Conservation (phyloP, 1,139 yeast species). For the Eremothecium gossypii region DNA sequence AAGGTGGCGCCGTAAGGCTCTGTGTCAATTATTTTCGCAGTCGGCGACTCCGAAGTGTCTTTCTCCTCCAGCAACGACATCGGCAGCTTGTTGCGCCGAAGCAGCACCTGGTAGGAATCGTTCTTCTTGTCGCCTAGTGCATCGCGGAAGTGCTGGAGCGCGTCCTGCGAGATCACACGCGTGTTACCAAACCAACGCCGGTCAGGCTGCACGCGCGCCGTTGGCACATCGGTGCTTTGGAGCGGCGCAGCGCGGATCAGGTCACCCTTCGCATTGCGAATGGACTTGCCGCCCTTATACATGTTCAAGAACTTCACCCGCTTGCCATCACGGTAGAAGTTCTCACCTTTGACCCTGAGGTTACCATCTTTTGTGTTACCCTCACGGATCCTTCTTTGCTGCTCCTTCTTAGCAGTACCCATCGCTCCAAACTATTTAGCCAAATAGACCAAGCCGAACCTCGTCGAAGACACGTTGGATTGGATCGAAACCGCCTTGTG, state of each 20-base stretch:
- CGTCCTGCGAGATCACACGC: constrained; percentile 95
- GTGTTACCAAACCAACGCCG: constrained; percentile 98
- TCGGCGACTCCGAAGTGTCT: constrained; percentile 62
- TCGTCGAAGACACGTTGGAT: not conserved
- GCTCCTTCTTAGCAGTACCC: constrained; percentile 94
- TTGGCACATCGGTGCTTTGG: constrained; percentile 81
- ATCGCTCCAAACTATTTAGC: constrained; percentile 31
- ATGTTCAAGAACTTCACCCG: constrained; percentile 82
- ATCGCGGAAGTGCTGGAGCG: constrained; percentile 85
- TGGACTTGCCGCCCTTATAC: constrained; percentile 89
- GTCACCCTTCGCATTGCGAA: constrained; percentile 80
- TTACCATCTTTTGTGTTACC: constrained; percentile 81
- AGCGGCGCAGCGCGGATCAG: constrained; percentile 78
- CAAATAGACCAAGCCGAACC: not conserved
- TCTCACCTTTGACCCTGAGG: constrained; percentile 91
- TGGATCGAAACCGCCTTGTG: not conserved
- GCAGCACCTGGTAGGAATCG: constrained; percentile 80
- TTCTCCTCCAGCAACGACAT: constrained; percentile 90
- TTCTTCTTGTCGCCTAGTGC: constrained; percentile 83
- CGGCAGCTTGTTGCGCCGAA: constrained; percentile 86
- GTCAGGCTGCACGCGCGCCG: constrained; percentile 91
- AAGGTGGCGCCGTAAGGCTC: constrained; percentile 76
- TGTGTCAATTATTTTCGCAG: constrained; percentile 75
- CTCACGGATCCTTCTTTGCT: constrained; percentile 73
- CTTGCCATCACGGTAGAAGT: constrained; percentile 90